Percentiles rank a stretch among this genome's conserved stretches.
Evolutionary conservation across 139 green algal genomes (phyloP).

Genomic region (Nannochloris sp.): DNA sequence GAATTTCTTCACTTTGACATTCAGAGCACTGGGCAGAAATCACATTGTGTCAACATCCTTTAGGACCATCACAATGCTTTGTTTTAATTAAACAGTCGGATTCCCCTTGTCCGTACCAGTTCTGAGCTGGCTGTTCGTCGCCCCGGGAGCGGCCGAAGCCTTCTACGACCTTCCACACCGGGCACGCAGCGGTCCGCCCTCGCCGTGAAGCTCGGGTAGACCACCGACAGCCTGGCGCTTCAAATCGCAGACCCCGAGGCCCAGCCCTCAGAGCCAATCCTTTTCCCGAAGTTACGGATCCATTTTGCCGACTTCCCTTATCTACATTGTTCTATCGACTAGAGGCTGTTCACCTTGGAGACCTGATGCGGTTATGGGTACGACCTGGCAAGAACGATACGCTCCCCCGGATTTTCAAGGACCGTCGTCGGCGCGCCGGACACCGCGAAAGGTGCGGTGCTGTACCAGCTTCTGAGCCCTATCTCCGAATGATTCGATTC

Average conservation of each 20-base stretch:
- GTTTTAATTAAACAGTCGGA: conserved; percentile 98
- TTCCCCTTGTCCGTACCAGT: conserved; percentile 94
- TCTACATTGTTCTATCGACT: conserved; percentile 92
- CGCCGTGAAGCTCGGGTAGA: conserved; percentile 56
- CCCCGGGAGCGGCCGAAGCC: conserved; percentile 57
- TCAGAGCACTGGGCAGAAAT: conserved; percentile 97
- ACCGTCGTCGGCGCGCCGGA: conserved; percentile 76
- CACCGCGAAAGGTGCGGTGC: conserved; percentile 74
- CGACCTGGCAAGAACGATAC: conserved; percentile 71
- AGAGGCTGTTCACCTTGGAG: conserved; percentile 95
- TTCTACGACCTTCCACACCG: conserved; percentile 50
- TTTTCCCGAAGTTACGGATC: conserved; percentile 95
- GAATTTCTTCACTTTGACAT: conserved; percentile 97
- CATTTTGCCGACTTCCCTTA: conserved; percentile 96
- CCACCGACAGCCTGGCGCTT: conserved; percentile 52
- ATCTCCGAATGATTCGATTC: conserved; percentile 85
- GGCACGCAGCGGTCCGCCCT: conserved; percentile 55
- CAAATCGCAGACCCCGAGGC: conserved; percentile 58
- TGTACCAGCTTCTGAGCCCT: conserved; percentile 79
- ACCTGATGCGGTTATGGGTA: conserved; percentile 96
- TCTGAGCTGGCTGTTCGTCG: conserved; percentile 87
- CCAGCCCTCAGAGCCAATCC: conserved; percentile 91
- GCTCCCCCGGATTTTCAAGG: conserved; percentile 84
- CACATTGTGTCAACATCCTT: conserved; percentile 93
- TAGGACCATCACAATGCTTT: conserved; percentile 89